These are phyloP conservation scores for Leptomonas pyrrhocoris DNA, from an alignment of 208 protist species.

Conservation along the genomic window DNA sequence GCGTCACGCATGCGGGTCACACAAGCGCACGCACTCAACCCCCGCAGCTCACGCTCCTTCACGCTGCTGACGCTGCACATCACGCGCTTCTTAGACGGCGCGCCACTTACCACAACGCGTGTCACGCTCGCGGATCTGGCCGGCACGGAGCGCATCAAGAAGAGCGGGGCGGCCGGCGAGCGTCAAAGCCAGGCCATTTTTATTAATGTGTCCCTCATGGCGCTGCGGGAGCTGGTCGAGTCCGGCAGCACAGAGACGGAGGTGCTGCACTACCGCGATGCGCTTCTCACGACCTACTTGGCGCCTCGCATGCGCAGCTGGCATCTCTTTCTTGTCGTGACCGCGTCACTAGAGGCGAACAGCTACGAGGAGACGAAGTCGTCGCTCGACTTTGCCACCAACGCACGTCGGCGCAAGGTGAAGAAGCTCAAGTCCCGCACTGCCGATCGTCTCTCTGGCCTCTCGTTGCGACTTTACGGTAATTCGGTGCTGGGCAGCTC, in stretches of 20 bases:
- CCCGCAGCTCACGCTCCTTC: constrained; percentile 68
- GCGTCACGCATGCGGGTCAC: constrained; percentile 54
- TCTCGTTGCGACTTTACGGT: no score
- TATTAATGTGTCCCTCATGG: constrained; percentile 93
- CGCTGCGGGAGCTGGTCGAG: constrained; percentile 78
- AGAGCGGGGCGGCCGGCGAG: constrained; percentile 77
- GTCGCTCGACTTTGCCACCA: constrained; percentile 75
- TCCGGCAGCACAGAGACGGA: constrained; percentile 39
- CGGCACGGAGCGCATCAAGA: constrained; percentile 87
- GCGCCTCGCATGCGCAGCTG: constrained; percentile 61
- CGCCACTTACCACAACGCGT: constrained; percentile 48
- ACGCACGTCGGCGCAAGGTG: constrained; percentile 51
- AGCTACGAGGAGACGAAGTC: constrained; percentile 69
- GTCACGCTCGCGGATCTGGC: constrained; percentile 94
- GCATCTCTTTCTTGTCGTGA: constrained; percentile 76
- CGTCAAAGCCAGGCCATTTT: constrained; percentile 83
- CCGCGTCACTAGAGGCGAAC: constrained; percentile 61
- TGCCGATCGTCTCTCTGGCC: constrained; percentile 25
- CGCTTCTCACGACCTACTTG: constrained; percentile 69
- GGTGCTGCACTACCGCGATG: constrained; percentile 53
- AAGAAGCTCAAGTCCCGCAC: constrained; percentile 41
- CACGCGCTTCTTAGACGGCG: constrained; percentile 62
- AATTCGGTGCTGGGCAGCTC: no score
- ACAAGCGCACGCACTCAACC: constrained; percentile 54
- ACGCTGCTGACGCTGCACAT: constrained; percentile 67